Percentiles rank a stretch among this genome's conserved stretches.
These are phyloP conservation scores for Entoloma clypeatum DNA, from an alignment of 1,284 basidiomycete species.

Conservation along the genomic window DNA sequence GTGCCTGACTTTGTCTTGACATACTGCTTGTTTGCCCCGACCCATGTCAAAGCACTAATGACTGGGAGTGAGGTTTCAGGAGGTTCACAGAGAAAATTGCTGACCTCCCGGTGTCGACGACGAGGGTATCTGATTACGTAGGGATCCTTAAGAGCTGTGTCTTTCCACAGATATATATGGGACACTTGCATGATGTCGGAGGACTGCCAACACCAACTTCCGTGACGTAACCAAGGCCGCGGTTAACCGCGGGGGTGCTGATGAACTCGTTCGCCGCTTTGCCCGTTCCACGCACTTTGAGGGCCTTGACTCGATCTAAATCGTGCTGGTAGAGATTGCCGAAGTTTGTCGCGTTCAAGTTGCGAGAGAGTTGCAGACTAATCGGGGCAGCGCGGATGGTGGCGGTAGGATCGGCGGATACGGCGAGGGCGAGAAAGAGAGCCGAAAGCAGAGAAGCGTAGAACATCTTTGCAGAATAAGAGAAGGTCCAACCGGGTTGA, in stretches of 20 bases:
- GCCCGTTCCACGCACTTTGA: conserved; percentile 35
- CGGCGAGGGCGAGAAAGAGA: conserved; percentile 41
- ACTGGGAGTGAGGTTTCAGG: conserved; percentile 20
- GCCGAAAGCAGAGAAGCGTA: conserved; percentile 35
- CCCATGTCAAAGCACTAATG: conserved; percentile 61
- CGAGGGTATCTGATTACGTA: conserved; percentile 30
- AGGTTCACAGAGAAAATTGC: conserved; percentile 2
- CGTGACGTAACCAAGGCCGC: conserved; percentile 48
- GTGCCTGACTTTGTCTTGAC: conserved; percentile 45
- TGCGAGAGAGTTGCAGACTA: conserved; percentile 45
- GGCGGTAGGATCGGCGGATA: conserved; percentile 43
- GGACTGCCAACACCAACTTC: conserved; percentile 57
- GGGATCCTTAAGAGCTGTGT: not conserved
- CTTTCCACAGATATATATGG: not conserved
- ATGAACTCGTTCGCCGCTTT: conserved; percentile 30
- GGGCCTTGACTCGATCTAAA: conserved; percentile 44
- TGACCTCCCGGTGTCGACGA: conserved; percentile 42
- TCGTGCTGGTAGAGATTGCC: conserved; percentile 51
- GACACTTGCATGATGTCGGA: conserved; percentile 46
- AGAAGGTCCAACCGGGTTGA: no score
- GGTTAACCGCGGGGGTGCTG: conserved; percentile 41
- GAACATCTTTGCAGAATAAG: no score
- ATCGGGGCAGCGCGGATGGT: conserved; percentile 39
- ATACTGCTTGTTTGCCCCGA: conserved; percentile 51
- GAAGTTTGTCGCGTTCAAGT: conserved; percentile 44